Base-by-base conservation (phyloP, 805 yeast species). In the Isabelozyma rhagii region DNA sequence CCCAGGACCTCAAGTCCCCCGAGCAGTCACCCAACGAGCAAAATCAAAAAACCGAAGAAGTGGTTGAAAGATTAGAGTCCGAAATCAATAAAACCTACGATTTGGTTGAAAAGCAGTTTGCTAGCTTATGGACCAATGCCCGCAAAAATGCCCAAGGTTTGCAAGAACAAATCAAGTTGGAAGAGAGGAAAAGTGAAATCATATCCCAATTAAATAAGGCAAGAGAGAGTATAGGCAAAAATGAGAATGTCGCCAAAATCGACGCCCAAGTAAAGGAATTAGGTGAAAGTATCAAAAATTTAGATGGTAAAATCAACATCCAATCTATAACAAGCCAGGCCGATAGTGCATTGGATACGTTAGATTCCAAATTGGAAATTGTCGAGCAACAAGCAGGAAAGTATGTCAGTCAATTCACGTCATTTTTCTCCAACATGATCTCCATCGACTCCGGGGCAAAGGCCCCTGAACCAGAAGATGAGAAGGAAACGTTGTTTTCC, bases 311-410 rank as follows among this genome's bases (percentile, higher is more conserved):
- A 48, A 49, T 66, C 17, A 62, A 67, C 42, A 49, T 69, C n/a
- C 48, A 57, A 17, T 52, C 53, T 18, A 52, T 68, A 31, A 51
- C 64, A n/a, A 41, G 43, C 4, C 71, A 60, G 48, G 89, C 87
- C 56, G 77, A 75, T 43, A 81, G 79, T 38, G 75, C 74, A 46
- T 71, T 91, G 45, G 92, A 89, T 53, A 79, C 81, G 7, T 74
- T 92, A 52, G 97, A 91, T 64, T 69, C 80, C 8, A 54, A 85
- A 56, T 72, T 92, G 43, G 96, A 88, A 56, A 74, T 74, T 47
- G 83, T 89, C 7, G 97, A 92, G 63, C 79, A 78, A 46, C 67
- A 77, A 31, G 92, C 96, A 0, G 80, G 85, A 0, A 71, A 72
- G n/a, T 83, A 80, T 58, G 81, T 83, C 14, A 64, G 70, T 40